Conservation (phyloP, 1,139 yeast genomes). For the Kurtzmaniella natalensis region DNA sequence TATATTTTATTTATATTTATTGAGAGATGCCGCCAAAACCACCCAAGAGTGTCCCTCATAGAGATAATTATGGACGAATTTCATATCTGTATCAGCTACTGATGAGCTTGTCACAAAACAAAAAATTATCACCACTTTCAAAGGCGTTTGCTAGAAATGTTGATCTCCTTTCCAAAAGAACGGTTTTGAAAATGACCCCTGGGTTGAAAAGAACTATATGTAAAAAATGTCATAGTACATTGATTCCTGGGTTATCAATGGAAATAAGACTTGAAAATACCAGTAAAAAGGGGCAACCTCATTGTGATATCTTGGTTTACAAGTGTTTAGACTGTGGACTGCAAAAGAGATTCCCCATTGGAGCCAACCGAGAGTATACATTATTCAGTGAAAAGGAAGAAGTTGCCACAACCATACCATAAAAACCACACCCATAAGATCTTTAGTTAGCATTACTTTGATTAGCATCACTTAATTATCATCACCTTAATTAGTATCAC, state of each 20-base stretch:
- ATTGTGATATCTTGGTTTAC: slow-evolving; percentile 30
- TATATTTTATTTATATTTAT: too few relatives aligned
- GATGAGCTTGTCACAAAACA: slow-evolving; percentile 18
- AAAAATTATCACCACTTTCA: slow-evolving; percentile 33
- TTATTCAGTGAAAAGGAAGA: slow-evolving; percentile 26
- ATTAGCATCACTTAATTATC: too few relatives aligned
- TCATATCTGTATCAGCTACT: slow-evolving; percentile 56
- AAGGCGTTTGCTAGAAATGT: slow-evolving; percentile 45
- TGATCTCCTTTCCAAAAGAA: slow-evolving; percentile 54
- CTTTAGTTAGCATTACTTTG: too few relatives aligned
- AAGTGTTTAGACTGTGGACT: slow-evolving; percentile 23
- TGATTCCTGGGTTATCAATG: slow-evolving; percentile 46
- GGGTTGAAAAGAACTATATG: slow-evolving; percentile 57
- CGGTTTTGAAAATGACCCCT: slow-evolving; percentile 60
- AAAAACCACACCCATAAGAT: too few relatives aligned
- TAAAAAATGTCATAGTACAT: slow-evolving; percentile 49
- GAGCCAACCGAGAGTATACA: slow-evolving; percentile 24
- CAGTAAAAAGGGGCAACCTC: slow-evolving; percentile 19
- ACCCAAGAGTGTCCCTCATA: slow-evolving; percentile 41
- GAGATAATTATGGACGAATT: slow-evolving; percentile 56
- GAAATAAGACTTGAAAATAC: slow-evolving; percentile 25
- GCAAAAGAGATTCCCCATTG: slow-evolving; percentile 32
- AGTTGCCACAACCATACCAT: too few relatives aligned
- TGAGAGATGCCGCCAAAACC: slow-evolving; percentile 11
- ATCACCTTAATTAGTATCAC: too few relatives aligned